Conservation (phyloP, 208 protist species). For the Porcisia deanei region DNA sequence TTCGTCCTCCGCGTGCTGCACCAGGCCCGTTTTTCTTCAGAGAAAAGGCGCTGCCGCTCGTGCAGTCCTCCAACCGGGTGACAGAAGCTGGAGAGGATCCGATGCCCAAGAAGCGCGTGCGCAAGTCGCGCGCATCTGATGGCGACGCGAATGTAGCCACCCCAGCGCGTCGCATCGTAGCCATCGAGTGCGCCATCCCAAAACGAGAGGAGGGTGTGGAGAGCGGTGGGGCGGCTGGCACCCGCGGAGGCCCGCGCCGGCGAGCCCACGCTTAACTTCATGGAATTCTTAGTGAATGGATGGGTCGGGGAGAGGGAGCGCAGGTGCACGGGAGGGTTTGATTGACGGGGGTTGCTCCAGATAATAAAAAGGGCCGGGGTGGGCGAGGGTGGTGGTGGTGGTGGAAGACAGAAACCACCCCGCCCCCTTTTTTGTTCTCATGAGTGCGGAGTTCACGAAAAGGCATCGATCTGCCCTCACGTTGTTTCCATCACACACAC, state of each 20-base stretch:
- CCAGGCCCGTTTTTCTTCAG: conserved; percentile 37
- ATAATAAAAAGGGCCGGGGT: background rate
- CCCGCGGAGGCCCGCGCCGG: conserved; percentile 1
- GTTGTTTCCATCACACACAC: background rate
- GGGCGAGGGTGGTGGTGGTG: background rate
- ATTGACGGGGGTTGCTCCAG: no score
- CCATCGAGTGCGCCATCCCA: conserved; percentile 18
- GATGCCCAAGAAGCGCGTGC: background rate
- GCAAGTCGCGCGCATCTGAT: background rate
- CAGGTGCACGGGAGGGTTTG: background rate
- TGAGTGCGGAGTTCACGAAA: background rate
- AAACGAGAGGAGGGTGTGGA: background rate
- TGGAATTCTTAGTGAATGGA: background rate
- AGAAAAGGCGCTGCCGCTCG: background rate
- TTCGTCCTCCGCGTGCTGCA: conserved; percentile 33
- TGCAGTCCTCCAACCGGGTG: background rate
- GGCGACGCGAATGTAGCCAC: background rate
- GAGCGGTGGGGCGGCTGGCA: background rate
- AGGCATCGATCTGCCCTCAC: background rate
- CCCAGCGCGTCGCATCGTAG: conserved; percentile 15
- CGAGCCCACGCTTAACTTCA: background rate
- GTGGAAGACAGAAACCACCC: background rate
- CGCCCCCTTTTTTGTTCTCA: background rate
- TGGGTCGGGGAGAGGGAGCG: background rate
- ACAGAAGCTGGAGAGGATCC: background rate